Evolutionary conservation across 768 basidiomycete species (phyloP).

Genomic region (Leccinum broughii): DNA sequence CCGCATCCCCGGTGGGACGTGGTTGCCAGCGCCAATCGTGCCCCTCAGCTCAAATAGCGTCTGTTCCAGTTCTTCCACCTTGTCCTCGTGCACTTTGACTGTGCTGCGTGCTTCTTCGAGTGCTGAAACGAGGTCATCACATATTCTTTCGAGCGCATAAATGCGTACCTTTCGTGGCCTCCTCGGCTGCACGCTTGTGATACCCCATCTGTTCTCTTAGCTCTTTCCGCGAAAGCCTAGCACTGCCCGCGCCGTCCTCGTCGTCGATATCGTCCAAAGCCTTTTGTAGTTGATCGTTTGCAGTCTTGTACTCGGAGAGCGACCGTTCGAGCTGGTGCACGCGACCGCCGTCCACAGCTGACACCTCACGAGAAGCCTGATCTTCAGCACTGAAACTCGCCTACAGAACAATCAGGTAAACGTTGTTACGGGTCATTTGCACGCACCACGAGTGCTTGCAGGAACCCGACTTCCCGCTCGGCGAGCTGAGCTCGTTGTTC

Average conservation of each 20-base stretch:
- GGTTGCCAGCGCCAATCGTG: constrained; percentile 72
- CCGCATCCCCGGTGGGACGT: constrained; percentile 70
- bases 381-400: constrained; percentile 67
- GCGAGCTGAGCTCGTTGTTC: constrained; percentile 42
- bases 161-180: constrained; percentile 42
- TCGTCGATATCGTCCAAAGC: constrained; percentile 49
- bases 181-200: constrained; percentile 38
- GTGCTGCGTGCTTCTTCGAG: constrained; percentile 42
- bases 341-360: constrained; percentile 33
- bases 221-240: constrained; percentile 34
- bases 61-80: constrained; percentile 75
- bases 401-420: constrained; percentile 32
- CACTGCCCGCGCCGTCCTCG: constrained; percentile 31
- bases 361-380: constrained; percentile 33
- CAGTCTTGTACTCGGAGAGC: constrained; percentile 53
- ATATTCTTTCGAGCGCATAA: not conserved
- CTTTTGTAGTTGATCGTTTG: constrained; percentile 45
- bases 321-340: constrained; percentile 57
- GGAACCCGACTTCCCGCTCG: constrained; percentile 66
- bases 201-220: constrained; percentile 40
- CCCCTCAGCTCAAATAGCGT: constrained; percentile 75
- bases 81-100: constrained; percentile 42
- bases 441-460: constrained; percentile 67
- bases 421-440: not conserved
- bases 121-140: constrained; percentile 35